These are phyloP conservation scores for Zasmidium cellare DNA, from an alignment of 2,329 filamentous ascomycete species.

Conservation along the genomic window DNA sequence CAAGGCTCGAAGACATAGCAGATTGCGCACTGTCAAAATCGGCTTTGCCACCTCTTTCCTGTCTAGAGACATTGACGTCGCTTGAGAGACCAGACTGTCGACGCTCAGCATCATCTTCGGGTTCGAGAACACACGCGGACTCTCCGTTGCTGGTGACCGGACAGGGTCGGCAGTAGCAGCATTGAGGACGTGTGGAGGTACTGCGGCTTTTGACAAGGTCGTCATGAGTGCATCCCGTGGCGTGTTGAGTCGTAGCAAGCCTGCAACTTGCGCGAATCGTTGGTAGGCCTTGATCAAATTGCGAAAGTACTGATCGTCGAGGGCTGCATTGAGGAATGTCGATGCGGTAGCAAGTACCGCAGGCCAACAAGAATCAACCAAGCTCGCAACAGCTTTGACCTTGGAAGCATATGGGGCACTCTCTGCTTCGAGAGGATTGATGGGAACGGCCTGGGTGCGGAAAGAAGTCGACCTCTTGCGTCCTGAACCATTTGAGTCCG, in stretches of 20 bases:
- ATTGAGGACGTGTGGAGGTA: constrained; percentile 70
- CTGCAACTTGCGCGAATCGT: constrained; percentile 91
- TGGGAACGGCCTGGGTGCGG: constrained; percentile 72
- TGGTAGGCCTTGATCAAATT: constrained; percentile 89
- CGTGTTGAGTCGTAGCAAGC: constrained; percentile 77
- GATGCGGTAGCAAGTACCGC: constrained; percentile 93
- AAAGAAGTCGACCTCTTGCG: constrained; percentile 61
- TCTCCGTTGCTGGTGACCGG: constrained; percentile 46
- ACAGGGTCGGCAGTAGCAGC: constrained; percentile 35
- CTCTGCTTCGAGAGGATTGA: constrained; percentile 78
- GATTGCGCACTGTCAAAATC: constrained; percentile 79
- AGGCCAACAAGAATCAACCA: constrained; percentile 93
- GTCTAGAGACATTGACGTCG: constrained; percentile 55
- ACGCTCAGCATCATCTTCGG: constrained; percentile 72
- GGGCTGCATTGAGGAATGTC: constrained; percentile 86
- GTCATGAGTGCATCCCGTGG: constrained; percentile 94
- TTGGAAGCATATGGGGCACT: constrained; percentile 70
- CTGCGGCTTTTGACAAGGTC: constrained; percentile 87
- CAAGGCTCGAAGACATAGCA: constrained; percentile 84
- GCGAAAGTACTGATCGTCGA: constrained; percentile 94
- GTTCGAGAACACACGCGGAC: constrained; percentile 65
- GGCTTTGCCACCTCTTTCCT: constrained; percentile 49
- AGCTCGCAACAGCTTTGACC: constrained; percentile 73
- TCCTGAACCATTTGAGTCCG: constrained; percentile 29
- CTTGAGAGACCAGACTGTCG: constrained; percentile 65